These are phyloP conservation scores for Kodamaea nitidulidarum DNA, from an alignment of 805 yeast species.

Conservation along the genomic window DNA sequence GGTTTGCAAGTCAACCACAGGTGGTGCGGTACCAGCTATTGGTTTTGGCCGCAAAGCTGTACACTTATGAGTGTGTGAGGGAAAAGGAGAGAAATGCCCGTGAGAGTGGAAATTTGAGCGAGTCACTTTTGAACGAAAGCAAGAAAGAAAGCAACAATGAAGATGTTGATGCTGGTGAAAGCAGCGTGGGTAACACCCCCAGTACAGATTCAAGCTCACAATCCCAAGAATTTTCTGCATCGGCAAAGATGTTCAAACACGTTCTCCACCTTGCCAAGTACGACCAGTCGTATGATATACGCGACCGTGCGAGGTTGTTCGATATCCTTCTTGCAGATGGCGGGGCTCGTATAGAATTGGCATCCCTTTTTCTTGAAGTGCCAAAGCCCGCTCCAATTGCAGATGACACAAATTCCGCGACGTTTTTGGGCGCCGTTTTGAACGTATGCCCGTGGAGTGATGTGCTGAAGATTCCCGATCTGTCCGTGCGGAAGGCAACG, in stretches of 20 bases:
- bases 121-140: too few species aligned
- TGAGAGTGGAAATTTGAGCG: too few species aligned
- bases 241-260: conserved; percentile 51
- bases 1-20: conserved; percentile 51
- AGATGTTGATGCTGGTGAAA: too few species aligned
- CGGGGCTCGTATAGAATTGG: conserved; percentile 50
- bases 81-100: too few species aligned
- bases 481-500: conserved; percentile 28
- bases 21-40: conserved; percentile 68
- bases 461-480: conserved; percentile 23
- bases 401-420: background rate
- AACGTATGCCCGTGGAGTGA: conserved; percentile 46
- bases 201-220: too few species aligned
- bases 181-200: too few species aligned
- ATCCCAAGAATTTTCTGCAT: too few species aligned
- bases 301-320: conserved; percentile 81
- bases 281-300: conserved; percentile 69
- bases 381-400: conserved; percentile 63
- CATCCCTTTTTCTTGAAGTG: conserved; percentile 67
- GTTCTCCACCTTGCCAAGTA: conserved; percentile 62
- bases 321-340: conserved; percentile 59
- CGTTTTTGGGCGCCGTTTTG: conserved; percentile 14
- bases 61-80: conserved; percentile 45
- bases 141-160: conserved; percentile 2
- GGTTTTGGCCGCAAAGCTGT: conserved; percentile 68